Conservation (phyloP, 2,329 filamentous ascomycete genomes). For the Cladobotryum mycophilum region DNA sequence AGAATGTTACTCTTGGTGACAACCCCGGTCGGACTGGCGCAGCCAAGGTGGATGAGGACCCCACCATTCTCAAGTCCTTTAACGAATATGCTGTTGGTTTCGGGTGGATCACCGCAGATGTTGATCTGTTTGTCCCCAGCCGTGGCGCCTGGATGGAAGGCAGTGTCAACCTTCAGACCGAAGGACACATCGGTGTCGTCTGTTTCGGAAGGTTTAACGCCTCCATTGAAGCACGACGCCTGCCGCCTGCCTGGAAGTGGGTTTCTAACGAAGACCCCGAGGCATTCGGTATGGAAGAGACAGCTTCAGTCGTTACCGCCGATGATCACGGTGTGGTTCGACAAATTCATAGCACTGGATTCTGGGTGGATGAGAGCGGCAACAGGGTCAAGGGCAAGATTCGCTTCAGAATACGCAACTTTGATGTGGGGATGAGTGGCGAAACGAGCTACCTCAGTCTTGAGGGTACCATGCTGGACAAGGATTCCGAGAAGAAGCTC, state of each 20-base stretch:
- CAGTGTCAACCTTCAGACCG: constrained; percentile 76
- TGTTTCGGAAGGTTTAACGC: constrained; percentile 92
- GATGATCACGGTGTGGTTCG: constrained; percentile 48
- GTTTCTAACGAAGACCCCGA: constrained; percentile 48
- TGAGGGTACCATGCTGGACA: constrained; percentile 76
- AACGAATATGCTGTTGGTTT: constrained; percentile 84
- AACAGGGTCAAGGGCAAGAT: constrained; percentile 64
- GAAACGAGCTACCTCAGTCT: constrained; percentile 77
- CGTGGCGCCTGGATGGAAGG: constrained; percentile 72
- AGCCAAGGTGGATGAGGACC: constrained; percentile 42
- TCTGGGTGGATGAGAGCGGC: constrained; percentile 69
- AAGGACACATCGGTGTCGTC: constrained; percentile 81
- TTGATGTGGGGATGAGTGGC: constrained; percentile 70
- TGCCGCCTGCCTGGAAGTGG: constrained; percentile 79
- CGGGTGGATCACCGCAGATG: constrained; percentile 82
- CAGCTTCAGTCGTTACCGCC: constrained; percentile 33
- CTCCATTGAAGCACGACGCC: constrained; percentile 67
- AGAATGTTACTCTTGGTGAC: constrained; percentile 60
- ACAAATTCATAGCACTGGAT: constrained; percentile 54
- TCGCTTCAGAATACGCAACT: constrained; percentile 74
- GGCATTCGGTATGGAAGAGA: constrained; percentile 36
- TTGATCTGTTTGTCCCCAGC: constrained; percentile 73
- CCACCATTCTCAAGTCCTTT: constrained; percentile 45
- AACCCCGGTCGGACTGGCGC: constrained; percentile 44
- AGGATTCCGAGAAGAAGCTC: constrained; percentile 57